Evolutionary conservation across 768 basidiomycete genomes (phyloP).

Genomic region (Hemileccinum impolitum): DNA sequence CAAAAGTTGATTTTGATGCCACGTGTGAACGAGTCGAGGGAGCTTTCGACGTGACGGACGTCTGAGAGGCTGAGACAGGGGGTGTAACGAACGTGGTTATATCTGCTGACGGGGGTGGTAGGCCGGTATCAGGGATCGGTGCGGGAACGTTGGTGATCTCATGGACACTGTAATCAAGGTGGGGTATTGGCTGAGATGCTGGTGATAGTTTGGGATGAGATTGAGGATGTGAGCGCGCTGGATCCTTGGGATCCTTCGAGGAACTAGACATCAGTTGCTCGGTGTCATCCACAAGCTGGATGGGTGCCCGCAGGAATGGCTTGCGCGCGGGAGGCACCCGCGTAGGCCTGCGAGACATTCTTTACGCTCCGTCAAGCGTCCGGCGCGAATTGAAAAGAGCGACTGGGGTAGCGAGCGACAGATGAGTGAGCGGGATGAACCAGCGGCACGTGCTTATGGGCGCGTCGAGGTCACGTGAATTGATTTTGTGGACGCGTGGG

Average conservation of each 20-base stretch:
- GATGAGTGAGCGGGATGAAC: constrained; percentile 13
- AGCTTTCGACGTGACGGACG: constrained; percentile 21
- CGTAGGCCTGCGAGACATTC: constrained; percentile 15
- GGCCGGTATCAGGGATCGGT: constrained; percentile 31
- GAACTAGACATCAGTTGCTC: constrained; percentile 18
- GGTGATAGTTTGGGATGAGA: constrained; percentile 12
- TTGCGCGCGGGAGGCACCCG: constrained; percentile 8
- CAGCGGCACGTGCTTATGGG: constrained; percentile 18
- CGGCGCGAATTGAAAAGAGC: constrained; percentile 25
- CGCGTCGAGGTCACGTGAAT: constrained; percentile 30
- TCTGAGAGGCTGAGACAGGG: constrained; percentile 18
- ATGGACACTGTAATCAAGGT: constrained; percentile 26
- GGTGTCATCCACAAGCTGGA: constrained; percentile 17
- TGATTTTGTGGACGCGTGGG: constrained; percentile 27
- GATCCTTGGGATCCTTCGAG: not conserved
- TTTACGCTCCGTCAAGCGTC: constrained; percentile 17
- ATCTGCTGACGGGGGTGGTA: constrained; percentile 23
- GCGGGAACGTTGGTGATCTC: constrained; percentile 29
- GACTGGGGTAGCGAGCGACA: constrained; percentile 15
- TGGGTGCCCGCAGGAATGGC: constrained; percentile 6
- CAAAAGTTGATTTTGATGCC: constrained; percentile 23
- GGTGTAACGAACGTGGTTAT: constrained; percentile 3
- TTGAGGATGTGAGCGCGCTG: constrained; percentile 1
- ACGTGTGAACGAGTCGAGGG: constrained; percentile 8
- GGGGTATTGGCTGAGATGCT: constrained; percentile 9